Conservation (phyloP, 257 asterid species). For the Ocimum tenuiflorum region DNA sequence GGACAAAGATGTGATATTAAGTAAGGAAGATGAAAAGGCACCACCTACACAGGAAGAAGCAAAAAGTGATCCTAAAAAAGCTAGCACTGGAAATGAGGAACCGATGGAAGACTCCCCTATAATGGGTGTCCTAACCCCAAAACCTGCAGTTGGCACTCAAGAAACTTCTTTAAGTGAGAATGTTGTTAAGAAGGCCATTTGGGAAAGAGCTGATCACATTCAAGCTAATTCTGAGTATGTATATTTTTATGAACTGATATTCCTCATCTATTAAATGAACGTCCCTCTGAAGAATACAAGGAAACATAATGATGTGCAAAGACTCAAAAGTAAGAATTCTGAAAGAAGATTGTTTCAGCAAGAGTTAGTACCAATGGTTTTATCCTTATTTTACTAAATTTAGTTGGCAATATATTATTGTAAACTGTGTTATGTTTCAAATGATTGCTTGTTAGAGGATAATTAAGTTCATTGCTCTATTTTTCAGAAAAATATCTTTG, state of each 20-base stretch:
- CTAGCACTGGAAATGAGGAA: constrained; percentile 39
- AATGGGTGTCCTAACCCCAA: constrained; percentile 62
- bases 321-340: background rate
- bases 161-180: constrained; percentile 42
- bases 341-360: constrained; percentile 1
- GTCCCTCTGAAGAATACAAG: background rate
- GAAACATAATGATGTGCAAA: background rate
- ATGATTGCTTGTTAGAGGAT: background rate
- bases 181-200: constrained; percentile 60
- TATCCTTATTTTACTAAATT: background rate
- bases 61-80: constrained; percentile 29
- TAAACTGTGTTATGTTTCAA: constrained; percentile 5
- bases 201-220: constrained; percentile 66
- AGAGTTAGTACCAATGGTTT: background rate
- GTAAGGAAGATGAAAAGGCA: constrained; percentile 30
- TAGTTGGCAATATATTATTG: background rate
- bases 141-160: constrained; percentile 41
- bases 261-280: background rate
- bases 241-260: constrained; percentile 16
- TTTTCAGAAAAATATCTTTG: constrained; percentile 56
- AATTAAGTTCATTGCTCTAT: constrained; percentile 12
- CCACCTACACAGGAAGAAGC: constrained; percentile 37
- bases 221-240: constrained; percentile 65
- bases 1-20: constrained; percentile 20
- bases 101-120: constrained; percentile 80